phyloP scores from a whole-genome alignment of 2,329 filamentous ascomycete genomes.

The Botrytis medusae region DNA sequence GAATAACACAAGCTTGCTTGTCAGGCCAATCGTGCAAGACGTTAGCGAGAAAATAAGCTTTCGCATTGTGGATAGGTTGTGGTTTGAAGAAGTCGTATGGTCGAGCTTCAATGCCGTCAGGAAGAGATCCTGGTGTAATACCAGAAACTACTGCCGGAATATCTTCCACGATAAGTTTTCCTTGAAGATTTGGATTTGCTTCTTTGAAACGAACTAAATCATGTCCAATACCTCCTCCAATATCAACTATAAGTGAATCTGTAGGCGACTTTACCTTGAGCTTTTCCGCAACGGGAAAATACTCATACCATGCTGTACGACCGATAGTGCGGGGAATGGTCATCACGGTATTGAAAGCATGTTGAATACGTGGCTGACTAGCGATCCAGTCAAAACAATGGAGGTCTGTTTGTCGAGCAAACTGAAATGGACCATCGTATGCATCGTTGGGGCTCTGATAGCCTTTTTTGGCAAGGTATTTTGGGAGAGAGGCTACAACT shows the following conservation, averaged over 20 bases:
- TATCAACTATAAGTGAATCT: constrained; percentile 22
- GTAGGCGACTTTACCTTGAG: constrained; percentile 9
- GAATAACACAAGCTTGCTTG: constrained; percentile 5
- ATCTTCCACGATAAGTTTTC: constrained; percentile 17
- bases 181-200: neutral
- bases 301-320: constrained; percentile 21
- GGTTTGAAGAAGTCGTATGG: constrained; percentile 6
- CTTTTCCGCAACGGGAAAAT: constrained; percentile 20
- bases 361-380: constrained; percentile 22
- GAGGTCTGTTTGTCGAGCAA: constrained; percentile 20
- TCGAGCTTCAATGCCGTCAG: constrained; percentile 6
- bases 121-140: neutral
- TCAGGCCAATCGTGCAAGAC: constrained; percentile 19
- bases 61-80: constrained; percentile 2
- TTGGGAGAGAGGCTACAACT: constrained; percentile 19
- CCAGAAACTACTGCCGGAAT: constrained; percentile 1
- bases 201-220: constrained; percentile 4
- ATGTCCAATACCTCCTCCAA: constrained; percentile 21
- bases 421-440: constrained; percentile 27
- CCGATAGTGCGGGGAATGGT: constrained; percentile 8
- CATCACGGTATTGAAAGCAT: constrained; percentile 27
- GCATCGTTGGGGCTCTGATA: constrained; percentile 24
- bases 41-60: constrained; percentile 15
- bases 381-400: constrained; percentile 27
- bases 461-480: constrained; percentile 22